Evolutionary conservation across 75 land plant species (phyloP).

Genomic region (Cryptomeria japonica): DNA sequence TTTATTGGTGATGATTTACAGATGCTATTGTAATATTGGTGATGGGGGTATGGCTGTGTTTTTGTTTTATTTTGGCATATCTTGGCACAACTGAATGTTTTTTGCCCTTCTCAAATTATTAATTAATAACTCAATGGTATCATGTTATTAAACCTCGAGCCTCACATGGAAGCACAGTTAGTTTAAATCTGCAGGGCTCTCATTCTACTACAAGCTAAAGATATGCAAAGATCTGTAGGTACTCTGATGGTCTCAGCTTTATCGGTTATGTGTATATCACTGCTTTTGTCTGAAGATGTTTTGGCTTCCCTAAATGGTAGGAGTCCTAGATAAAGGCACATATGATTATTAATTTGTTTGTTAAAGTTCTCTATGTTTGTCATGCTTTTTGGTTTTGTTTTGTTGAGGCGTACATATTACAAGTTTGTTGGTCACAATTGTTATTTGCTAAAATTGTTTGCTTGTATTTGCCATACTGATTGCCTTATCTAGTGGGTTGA

Average conservation of each 20-base stretch:
- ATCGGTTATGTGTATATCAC: too few relatives aligned
- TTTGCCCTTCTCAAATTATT: too few relatives aligned
- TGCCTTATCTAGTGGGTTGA: not conserved
- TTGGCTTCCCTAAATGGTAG: not conserved
- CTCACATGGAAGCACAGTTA: too few relatives aligned
- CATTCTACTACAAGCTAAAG: too few relatives aligned
- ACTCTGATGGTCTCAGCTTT: too few relatives aligned
- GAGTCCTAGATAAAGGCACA: not conserved
- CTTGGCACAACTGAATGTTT: too few relatives aligned
- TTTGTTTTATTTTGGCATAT: not conserved
- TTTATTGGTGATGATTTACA: not conserved
- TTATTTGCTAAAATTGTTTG: not conserved
- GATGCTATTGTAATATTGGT: not conserved
- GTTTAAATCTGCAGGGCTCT: too few relatives aligned
- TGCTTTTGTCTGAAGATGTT: not conserved
- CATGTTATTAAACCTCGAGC: too few relatives aligned
- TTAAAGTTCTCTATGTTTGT: not conserved
- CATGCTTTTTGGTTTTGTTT: not conserved
- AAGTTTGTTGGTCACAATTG: not conserved
- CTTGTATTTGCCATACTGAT: too few relatives aligned
- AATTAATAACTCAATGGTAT: too few relatives aligned
- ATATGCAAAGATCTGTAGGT: too few relatives aligned
- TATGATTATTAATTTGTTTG: not conserved
- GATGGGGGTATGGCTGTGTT: not conserved
- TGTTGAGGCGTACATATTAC: not conserved